Evolutionary conservation across 2,329 filamentous ascomycete species (phyloP).

Genomic region (Ceratocystis cacaofunesta): DNA sequence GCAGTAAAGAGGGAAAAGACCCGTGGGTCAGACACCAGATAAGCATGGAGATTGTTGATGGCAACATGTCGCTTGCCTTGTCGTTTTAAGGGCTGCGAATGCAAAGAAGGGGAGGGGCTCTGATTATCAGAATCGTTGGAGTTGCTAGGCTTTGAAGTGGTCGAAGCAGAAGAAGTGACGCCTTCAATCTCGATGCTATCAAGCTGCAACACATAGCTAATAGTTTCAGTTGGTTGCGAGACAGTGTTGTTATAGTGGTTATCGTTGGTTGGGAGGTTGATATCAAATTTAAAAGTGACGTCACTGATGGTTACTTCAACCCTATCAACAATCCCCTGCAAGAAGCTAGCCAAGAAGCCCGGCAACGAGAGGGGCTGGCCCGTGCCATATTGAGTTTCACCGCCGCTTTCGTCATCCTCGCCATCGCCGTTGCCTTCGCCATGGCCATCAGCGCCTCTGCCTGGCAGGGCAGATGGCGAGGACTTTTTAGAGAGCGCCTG

Average conservation of each 20-base stretch:
- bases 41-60: conserved; percentile 48
- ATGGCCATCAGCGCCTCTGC: conserved; percentile 46
- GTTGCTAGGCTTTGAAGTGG: not conserved
- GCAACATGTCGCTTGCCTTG: conserved; percentile 51
- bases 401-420: conserved; percentile 41
- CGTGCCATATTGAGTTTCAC: conserved; percentile 43
- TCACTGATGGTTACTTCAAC: conserved; percentile 50
- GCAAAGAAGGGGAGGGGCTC: not conserved
- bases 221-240: conserved; percentile 21
- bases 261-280: conserved; percentile 29
- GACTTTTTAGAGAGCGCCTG: conserved; percentile 46
- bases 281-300: conserved; percentile 51
- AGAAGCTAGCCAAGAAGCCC: conserved; percentile 52
- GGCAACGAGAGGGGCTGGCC: conserved; percentile 56
- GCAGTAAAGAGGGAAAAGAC: conserved; percentile 44
- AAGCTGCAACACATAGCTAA: conserved; percentile 51
- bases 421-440: conserved; percentile 46
- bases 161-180: conserved; percentile 30
- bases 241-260: not conserved
- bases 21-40: conserved; percentile 51
- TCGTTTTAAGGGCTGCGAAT: conserved; percentile 1
- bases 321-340: conserved; percentile 61
- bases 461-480: conserved; percentile 23
- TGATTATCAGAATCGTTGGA: not conserved
- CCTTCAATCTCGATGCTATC: conserved; percentile 53